Conservation (phyloP, 768 basidiomycete genomes). For the Agaricus sinodeliciosus region DNA sequence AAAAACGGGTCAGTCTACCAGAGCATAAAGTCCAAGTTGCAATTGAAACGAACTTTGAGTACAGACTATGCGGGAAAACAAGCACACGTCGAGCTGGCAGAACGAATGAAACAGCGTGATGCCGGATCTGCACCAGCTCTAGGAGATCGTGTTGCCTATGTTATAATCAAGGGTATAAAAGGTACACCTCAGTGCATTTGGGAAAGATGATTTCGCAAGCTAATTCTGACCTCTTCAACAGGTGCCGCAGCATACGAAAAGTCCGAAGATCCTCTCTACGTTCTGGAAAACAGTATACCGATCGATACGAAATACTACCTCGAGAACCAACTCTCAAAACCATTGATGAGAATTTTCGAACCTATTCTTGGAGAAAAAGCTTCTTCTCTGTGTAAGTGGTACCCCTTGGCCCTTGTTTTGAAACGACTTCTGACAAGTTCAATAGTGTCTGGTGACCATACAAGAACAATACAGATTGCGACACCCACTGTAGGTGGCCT, state of each 20-base stretch:
- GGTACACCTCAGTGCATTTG: slow-evolving; percentile 32
- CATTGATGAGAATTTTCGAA: slow-evolving; percentile 95
- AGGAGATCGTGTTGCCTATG: slow-evolving; percentile 98
- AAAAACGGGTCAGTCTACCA: slow-evolving; percentile 56
- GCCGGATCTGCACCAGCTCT: slow-evolving; percentile 96
- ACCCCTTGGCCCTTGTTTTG: not conserved
- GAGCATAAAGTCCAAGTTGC: not conserved
- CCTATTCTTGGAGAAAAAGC: slow-evolving; percentile 95
- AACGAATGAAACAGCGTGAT: slow-evolving; percentile 93
- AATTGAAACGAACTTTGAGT: not conserved
- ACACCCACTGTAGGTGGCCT: slow-evolving; percentile 94
- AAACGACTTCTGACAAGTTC: slow-evolving; percentile 6
- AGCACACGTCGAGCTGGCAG: slow-evolving; percentile 93
- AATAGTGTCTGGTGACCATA: slow-evolving; percentile 92
- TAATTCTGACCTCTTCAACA: slow-evolving; percentile 17
- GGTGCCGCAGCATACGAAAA: slow-evolving; percentile 98
- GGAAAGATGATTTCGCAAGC: not conserved
- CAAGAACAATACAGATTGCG: slow-evolving; percentile 90
- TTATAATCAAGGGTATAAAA: slow-evolving; percentile 95
- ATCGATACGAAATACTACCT: slow-evolving; percentile 98
- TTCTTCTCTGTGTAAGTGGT: slow-evolving; percentile 55
- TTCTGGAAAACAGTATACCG: slow-evolving; percentile 95
- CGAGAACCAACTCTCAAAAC: slow-evolving; percentile 96
- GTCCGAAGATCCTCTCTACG: slow-evolving; percentile 96
- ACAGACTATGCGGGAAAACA: slow-evolving; percentile 91